These are phyloP conservation scores for Phanerochaete sordida DNA, from an alignment of 768 basidiomycete genomes.

Conservation along the genomic window DNA sequence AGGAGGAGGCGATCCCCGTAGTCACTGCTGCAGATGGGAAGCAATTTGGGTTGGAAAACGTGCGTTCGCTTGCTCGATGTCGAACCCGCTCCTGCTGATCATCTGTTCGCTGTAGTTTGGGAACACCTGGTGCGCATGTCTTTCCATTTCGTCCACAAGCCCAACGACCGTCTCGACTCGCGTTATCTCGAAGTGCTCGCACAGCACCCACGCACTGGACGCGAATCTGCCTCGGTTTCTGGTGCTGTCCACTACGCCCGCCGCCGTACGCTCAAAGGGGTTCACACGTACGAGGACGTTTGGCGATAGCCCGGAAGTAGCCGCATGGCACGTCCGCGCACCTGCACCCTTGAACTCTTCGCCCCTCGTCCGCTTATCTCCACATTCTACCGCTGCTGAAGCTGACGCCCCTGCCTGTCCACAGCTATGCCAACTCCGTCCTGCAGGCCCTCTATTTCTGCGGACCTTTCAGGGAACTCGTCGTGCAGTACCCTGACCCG, in stretches of 20 bases:
- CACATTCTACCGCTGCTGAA: not conserved
- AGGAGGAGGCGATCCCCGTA: slow-evolving; percentile 14
- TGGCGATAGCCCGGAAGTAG: slow-evolving; percentile 18
- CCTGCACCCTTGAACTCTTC: not conserved
- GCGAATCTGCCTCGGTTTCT: not conserved
- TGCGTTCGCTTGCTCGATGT: slow-evolving; percentile 38
- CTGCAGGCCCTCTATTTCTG: slow-evolving; percentile 97
- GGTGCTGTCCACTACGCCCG: not conserved
- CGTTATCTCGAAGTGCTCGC: not conserved
- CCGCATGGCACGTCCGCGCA: not conserved
- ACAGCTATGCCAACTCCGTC: slow-evolving; percentile 97
- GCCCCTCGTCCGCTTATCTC: slow-evolving; percentile 2
- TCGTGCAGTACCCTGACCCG: slow-evolving; percentile 64
- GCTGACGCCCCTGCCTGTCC: slow-evolving; percentile 18
- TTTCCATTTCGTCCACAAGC: not conserved
- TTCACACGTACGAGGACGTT: not conserved
- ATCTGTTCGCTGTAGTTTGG: slow-evolving; percentile 62
- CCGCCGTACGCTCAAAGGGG: not conserved
- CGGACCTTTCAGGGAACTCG: slow-evolving; percentile 85
- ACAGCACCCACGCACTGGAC: not conserved
- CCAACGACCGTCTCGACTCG: not conserved
- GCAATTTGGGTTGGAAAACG: slow-evolving; percentile 96
- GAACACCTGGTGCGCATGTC: slow-evolving; percentile 77
- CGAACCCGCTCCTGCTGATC: slow-evolving; percentile 5
- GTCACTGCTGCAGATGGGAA: slow-evolving; percentile 67